Evolutionary conservation across 768 basidiomycete genomes (phyloP).

Genomic region (Pulveroboletus sp.): DNA sequence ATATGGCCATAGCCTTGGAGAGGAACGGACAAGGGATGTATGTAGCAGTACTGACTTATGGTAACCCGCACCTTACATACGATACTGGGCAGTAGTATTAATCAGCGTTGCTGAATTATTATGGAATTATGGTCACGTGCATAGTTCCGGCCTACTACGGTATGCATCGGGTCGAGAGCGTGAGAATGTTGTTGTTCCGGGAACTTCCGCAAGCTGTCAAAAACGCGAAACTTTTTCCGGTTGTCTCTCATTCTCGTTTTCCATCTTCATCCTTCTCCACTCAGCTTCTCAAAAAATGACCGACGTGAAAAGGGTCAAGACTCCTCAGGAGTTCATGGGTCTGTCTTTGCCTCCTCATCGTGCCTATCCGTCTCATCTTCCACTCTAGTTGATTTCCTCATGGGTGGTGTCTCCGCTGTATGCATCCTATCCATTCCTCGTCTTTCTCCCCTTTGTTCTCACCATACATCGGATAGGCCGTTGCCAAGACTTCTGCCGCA

Average conservation of each 20-base stretch:
- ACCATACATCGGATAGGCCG: constrained; percentile 58
- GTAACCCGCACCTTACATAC: constrained; percentile 13
- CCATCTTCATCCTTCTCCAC: constrained; percentile 44
- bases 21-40: constrained; percentile 12
- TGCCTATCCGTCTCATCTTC: constrained; percentile 11
- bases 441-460: constrained; percentile 6
- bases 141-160: neutral
- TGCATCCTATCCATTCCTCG: constrained; percentile 25
- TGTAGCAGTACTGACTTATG: constrained; percentile 3
- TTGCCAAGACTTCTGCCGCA: constrained; percentile 98
- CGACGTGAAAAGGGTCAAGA: constrained; percentile 81
- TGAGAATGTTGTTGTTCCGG: constrained; percentile 29
- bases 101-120: constrained; percentile 4
- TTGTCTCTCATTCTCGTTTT: constrained; percentile 38
- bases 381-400: constrained; percentile 80
- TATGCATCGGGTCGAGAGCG: constrained; percentile 24
- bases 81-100: constrained; percentile 12
- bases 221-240: constrained; percentile 49
- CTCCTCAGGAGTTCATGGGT: constrained; percentile 90
- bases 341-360: neutral
- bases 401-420: constrained; percentile 94
- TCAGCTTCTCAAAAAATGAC: constrained; percentile 68
- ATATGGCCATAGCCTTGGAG: constrained; percentile 26
- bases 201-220: constrained; percentile 32
- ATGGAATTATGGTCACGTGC: neutral